These are phyloP conservation scores for Morella rubra DNA, from an alignment of 306 rosid genomes.

Conservation along the genomic window DNA sequence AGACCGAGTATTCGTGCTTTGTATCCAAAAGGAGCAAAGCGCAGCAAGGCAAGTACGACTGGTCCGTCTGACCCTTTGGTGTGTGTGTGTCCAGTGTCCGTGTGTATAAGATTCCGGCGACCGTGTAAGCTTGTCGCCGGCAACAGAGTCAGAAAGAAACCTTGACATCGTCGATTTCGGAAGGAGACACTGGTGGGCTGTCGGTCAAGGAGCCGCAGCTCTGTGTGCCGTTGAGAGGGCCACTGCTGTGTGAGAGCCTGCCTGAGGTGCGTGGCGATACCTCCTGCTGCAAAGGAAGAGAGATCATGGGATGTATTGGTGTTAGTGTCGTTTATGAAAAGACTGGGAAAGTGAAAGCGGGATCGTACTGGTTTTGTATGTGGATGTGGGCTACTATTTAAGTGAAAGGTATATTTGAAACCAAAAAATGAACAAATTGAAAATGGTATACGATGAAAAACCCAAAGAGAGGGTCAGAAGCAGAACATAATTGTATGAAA, in stretches of 20 bases:
- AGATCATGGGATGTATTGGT: not conserved
- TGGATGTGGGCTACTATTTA: not conserved
- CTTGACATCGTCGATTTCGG: conserved; percentile 85
- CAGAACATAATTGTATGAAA: not conserved
- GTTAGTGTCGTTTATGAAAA: not conserved
- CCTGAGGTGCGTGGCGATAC: conserved; percentile 93
- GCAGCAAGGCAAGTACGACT: not conserved
- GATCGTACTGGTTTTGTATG: not conserved
- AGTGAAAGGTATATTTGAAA: not conserved
- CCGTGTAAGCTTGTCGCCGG: conserved; percentile 25
- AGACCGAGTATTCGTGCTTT: conserved; percentile 29
- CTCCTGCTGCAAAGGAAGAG: conserved; percentile 50
- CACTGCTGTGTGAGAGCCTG: conserved; percentile 87
- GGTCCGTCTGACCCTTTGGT: not conserved
- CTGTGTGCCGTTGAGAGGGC: conserved; percentile 85
- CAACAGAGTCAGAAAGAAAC: conserved; percentile 24
- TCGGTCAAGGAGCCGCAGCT: conserved; percentile 78
- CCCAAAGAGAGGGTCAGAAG: not conserved
- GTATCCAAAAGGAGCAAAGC: conserved; percentile 25
- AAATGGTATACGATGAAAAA: not conserved
- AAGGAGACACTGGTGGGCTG: conserved; percentile 90
- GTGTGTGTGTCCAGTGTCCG: conserved; percentile 15
- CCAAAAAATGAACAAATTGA: conserved; percentile 12
- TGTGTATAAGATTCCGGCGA: conserved; percentile 34
- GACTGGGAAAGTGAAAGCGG: conserved; percentile 6